These are phyloP conservation scores for Xylariaceae sp. DNA, from an alignment of 2,329 filamentous ascomycete genomes.

Conservation along the genomic window DNA sequence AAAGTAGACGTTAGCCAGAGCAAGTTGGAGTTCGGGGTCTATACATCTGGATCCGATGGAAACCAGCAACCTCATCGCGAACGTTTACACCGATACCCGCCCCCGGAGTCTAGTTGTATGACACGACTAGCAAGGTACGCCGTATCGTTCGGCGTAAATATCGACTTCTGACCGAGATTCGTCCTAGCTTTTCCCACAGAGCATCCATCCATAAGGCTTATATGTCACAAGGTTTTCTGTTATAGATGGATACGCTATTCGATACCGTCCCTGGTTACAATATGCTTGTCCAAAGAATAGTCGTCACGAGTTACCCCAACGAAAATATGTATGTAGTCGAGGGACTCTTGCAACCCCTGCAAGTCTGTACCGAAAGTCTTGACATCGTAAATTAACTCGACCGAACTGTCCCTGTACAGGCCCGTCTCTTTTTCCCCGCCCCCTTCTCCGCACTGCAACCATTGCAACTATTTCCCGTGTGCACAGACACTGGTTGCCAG, in stretches of 20 bases:
- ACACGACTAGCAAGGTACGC: constrained; percentile 27
- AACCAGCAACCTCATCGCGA: neutral
- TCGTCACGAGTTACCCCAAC: constrained; percentile 6
- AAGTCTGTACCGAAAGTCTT: constrained; percentile 18
- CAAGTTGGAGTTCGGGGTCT: constrained; percentile 11
- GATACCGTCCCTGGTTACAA: constrained; percentile 9
- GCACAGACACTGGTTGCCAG: constrained; percentile 13
- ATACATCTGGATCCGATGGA: constrained; percentile 18
- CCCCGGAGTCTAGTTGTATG: constrained; percentile 25
- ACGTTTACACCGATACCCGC: constrained; percentile 26
- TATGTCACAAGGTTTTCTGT: constrained; percentile 8
- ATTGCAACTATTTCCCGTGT: constrained; percentile 20
- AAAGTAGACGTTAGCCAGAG: neutral
- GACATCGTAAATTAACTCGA: constrained; percentile 12
- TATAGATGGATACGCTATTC: constrained; percentile 10
- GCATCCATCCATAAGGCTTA: constrained; percentile 5
- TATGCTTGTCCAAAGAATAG: constrained; percentile 2
- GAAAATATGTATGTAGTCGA: neutral
- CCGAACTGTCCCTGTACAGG: constrained; percentile 20
- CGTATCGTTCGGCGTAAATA: constrained; percentile 23
- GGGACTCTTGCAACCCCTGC: constrained; percentile 11
- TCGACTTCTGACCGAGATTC: neutral
- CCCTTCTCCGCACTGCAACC: constrained; percentile 29
- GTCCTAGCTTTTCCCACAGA: neutral
- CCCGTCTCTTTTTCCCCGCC: constrained; percentile 27